Evolutionary conservation across 2,329 filamentous ascomycete species (phyloP), one percentile per base, ranked within the genome.

Genomic region (Trichoderma atrobrunneum): DNA sequence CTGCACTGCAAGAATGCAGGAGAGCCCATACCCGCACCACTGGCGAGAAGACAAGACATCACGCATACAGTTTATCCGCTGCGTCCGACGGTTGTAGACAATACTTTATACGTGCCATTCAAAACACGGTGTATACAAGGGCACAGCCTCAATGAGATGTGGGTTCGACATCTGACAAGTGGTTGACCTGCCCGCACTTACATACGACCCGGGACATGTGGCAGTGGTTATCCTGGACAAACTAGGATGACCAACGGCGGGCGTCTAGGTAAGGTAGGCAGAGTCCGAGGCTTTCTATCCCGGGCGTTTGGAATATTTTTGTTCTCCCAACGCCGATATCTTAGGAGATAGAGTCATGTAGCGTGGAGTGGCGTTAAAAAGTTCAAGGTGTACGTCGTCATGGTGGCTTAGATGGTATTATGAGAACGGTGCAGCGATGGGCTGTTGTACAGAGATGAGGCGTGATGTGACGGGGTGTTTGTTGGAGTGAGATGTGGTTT

Each of bases 371-470:
- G 34, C 14, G 16, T 3, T 8, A 11, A 16, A 18, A 14, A 14
- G 66, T 28, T 18, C 18, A 28, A 34, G 28, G 12, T 21, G 7
- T 70, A 61, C 59, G 59, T 64, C 60, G 26, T 8, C 59, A 30
- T 7, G 43, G 68, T 71, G 48, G 48, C 48, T 64, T 57, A 59
- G 59, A n/a, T n/a, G n/a, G n/a, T n/a, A n/a, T n/a, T n/a, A n/a
- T n/a, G n/a, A n/a, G n/a, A n/a, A n/a, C n/a, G n/a, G n/a, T n/a
- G n/a, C n/a, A n/a, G n/a, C n/a, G n/a, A n/a, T n/a, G n/a, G n/a
- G n/a, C n/a, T n/a, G n/a, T 43, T 64, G 11, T 6, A 39, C 30
- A 39, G 11, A 30, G n/a, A 48, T 51, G 34, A 34, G 32, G 1
- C 2, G 16, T 68, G 65, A 32, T 69, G 30, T n/a, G n/a, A n/a